These are phyloP conservation scores for Ophiostoma ulmi DNA, from an alignment of 2,329 filamentous ascomycete genomes.

Conservation along the genomic window DNA sequence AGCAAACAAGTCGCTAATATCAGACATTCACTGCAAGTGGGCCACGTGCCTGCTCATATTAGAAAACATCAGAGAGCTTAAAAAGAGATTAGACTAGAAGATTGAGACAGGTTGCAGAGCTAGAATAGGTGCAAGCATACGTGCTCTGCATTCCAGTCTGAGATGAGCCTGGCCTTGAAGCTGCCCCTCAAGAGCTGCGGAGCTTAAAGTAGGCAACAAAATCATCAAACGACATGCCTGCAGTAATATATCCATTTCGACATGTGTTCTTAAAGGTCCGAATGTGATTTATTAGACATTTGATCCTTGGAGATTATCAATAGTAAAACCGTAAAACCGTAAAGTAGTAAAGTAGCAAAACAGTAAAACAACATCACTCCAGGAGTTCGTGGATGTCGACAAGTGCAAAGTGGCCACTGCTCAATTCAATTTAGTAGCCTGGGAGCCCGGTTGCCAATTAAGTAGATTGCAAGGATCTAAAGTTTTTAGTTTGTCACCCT, in stretches of 20 bases:
- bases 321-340: background rate
- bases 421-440: background rate
- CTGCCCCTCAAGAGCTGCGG: background rate
- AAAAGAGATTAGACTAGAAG: background rate
- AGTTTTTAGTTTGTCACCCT: background rate
- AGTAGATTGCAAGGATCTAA: constrained; percentile 1
- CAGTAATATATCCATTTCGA: background rate
- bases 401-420: background rate
- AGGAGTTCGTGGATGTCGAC: background rate
- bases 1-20: background rate
- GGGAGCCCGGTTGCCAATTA: background rate
- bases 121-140: background rate
- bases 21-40: constrained; percentile 7
- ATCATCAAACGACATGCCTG: constrained; percentile 6
- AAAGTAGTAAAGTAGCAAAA: background rate
- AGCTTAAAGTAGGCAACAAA: background rate
- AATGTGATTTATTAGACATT: background rate
- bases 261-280: no score
- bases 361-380: background rate
- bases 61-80: background rate
- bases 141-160: constrained; percentile 4
- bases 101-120: background rate
- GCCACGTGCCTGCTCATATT: constrained; percentile 4
- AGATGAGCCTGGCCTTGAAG: background rate
- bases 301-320: background rate